Evolutionary conservation across 73 alveolate species (phyloP), one percentile per base, ranked within the genome.

Genomic region (Urostyla sp.): DNA sequence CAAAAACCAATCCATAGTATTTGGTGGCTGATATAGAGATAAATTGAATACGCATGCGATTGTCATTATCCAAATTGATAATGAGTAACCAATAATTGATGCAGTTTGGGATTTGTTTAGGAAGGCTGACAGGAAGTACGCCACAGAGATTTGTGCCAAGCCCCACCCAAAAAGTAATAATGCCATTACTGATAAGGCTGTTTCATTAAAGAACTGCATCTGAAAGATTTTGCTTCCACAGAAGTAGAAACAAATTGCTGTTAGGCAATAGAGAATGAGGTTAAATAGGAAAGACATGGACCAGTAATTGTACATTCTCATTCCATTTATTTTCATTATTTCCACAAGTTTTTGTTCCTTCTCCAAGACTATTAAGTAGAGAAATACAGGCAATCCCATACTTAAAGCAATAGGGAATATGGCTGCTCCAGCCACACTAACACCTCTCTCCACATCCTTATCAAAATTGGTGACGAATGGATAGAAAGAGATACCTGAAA

Each of bases 321-420:
- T 84, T 18, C 99, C 99, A 87, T 95, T 97, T 93, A 97, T 97
- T 80, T 96, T 95, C 99, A 97, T 97, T 49, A 93, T 95, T 72
- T 97, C 97, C 26, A 95, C 86, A 36, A 97, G 92, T 80, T 91
- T 96, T 55, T 94, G 90, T 77, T 97, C 99, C 84, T 97, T 97
- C 84, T 97, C 99, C 5, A 97, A 86, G 21, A 97, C 99, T 18
- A 97, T 94, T 49, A 84, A 77, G 75, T 97, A 95, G 90, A 97
- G 75, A 79, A 97, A 97, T 40, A 95, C 96, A 34, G 99, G 99
- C 75, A 95, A 83, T 67, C 96, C 76, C 58, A 97, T 73, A 31
- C 98, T 87, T 7, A 97, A 50, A 1, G 98, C 81, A 7, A 94
- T 72, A 0, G 99, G 99, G 75, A 89, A 94, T 30, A 97, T 73